phyloP scores from a whole-genome alignment of 768 basidiomycete genomes.

The Lentinula raphanica region DNA sequence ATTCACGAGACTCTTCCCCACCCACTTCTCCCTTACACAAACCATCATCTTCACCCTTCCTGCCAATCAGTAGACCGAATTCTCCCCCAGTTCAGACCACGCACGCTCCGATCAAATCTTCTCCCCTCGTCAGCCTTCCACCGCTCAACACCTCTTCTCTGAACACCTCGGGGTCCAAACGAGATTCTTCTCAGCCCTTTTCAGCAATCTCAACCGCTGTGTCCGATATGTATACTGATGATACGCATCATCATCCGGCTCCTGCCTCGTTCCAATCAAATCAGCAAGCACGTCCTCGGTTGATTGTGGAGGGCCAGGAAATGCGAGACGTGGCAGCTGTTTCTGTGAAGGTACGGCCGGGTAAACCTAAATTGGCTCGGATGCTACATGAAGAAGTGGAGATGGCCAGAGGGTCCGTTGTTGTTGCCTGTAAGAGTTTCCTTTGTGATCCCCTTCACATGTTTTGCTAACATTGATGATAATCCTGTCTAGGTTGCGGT shows the following conservation, averaged over 20 bases:
- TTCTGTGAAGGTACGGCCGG: constrained; percentile 58
- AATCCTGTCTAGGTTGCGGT: constrained; percentile 54
- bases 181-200: neutral
- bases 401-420: constrained; percentile 45
- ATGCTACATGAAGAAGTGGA: constrained; percentile 65
- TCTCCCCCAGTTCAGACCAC: neutral
- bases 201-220: neutral
- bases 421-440: constrained; percentile 62
- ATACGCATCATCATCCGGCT: neutral
- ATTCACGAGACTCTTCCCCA: neutral
- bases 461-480: neutral
- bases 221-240: neutral
- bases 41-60: neutral
- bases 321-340: constrained; percentile 52
- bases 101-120: constrained; percentile 1
- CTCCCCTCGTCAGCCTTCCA: neutral
- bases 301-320: constrained; percentile 55
- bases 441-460: neutral
- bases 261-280: neutral
- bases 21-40: neutral
- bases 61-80: neutral
- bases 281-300: constrained; percentile 12
- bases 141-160: neutral
- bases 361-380: constrained; percentile 59
- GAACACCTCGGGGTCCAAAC: neutral